These are phyloP conservation scores for Staphylotrichum tortipilum DNA, from an alignment of 495 filamentous ascomycete species.

Conservation along the genomic window DNA sequence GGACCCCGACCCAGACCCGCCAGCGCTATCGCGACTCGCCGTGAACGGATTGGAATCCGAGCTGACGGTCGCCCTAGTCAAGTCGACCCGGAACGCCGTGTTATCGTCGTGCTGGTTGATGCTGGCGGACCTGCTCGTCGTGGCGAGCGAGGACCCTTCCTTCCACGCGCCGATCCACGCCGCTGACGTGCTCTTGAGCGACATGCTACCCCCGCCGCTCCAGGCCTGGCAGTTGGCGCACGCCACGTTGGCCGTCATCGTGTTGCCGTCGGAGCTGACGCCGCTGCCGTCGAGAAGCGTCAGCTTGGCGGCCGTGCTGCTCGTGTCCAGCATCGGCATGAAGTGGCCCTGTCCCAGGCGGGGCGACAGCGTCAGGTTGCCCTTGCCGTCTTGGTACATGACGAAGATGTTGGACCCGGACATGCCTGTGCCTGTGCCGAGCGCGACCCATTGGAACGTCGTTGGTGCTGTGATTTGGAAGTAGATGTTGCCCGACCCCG, in stretches of 20 bases:
- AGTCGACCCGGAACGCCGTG: conserved; percentile 46
- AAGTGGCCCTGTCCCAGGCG: conserved; percentile 47
- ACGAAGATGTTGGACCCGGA: conserved; percentile 58
- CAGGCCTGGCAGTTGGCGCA: conserved; percentile 42
- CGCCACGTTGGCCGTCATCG: conserved; percentile 56
- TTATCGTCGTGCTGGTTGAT: conserved; percentile 54
- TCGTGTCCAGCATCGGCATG: conserved; percentile 45
- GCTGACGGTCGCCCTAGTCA: conserved; percentile 45
- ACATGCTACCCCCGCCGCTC: conserved; percentile 49
- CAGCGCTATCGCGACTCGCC: conserved; percentile 2
- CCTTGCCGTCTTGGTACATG: conserved; percentile 51
- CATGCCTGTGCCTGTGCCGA: conserved; percentile 59
- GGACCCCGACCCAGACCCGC: conserved; percentile 2
- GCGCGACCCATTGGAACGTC: conserved; percentile 52
- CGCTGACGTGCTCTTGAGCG: conserved; percentile 36
- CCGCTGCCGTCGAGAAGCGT: conserved; percentile 56
- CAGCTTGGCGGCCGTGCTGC: conserved; percentile 33
- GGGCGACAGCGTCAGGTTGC: conserved; percentile 55
- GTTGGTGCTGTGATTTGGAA: conserved; percentile 57
- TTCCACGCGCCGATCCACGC: conserved; percentile 63
- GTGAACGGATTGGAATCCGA: conserved; percentile 56
- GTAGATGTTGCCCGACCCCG: conserved; percentile 46
- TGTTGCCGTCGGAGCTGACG: conserved; percentile 27
- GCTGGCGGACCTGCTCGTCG: conserved; percentile 35
- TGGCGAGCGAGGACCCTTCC: conserved; percentile 47